phyloP scores from a whole-genome alignment of 2,329 filamentous ascomycete species.

The Graphilbum fragrans region DNA sequence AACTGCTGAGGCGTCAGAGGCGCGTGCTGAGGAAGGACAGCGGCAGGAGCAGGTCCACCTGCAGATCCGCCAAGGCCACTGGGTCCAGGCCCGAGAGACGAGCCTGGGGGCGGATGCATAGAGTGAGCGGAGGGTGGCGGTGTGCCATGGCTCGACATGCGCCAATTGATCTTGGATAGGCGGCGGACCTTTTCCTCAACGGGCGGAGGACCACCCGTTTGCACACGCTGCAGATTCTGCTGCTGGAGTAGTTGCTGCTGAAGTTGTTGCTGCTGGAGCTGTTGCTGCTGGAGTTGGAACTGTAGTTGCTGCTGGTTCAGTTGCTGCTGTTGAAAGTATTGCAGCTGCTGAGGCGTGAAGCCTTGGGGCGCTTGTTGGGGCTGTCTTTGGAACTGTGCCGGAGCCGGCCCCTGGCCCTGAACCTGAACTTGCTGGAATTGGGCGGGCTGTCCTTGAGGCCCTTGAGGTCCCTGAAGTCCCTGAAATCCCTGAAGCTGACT shows the following conservation, averaged over 20 bases:
- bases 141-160: constrained; percentile 4
- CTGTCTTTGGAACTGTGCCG: constrained; percentile 1
- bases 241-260: no score
- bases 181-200: constrained; percentile 6
- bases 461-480: no score
- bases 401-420: not conserved
- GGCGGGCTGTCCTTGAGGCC: not conserved
- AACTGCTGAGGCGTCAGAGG: not conserved
- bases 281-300: constrained; percentile 2
- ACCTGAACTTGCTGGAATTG: not conserved
- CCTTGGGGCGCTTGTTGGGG: not conserved
- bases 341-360: no score
- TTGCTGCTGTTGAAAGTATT: no score
- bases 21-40: no score
- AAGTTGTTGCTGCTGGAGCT: no score
- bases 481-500: no score
- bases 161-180: constrained; percentile 8
- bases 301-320: constrained; percentile 5
- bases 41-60: no score
- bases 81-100: no score
- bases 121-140: constrained; percentile 7
- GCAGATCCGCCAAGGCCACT: no score
- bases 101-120: not conserved
- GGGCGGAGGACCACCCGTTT: not conserved
- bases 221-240: no score